A percentile compares a stretch with the other conserved stretches of the same genome.
Conservation (phyloP, 2,329 filamentous ascomycete species). For the Cordyceps fumosorosea region DNA sequence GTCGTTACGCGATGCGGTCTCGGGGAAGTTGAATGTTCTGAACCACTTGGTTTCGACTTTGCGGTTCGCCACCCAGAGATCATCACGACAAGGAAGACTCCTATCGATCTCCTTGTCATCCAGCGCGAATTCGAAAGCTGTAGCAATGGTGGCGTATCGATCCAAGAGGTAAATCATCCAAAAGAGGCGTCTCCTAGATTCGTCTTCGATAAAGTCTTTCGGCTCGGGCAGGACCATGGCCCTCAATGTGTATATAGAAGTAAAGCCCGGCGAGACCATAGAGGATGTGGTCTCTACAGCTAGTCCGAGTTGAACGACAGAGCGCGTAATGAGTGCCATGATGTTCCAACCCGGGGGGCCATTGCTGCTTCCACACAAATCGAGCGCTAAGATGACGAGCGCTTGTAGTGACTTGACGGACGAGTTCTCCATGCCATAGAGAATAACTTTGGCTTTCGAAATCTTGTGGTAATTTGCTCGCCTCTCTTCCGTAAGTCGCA, state of each 20-base stretch:
- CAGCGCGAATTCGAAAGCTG: slow-evolving; percentile 85
- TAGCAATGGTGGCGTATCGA: slow-evolving; percentile 82
- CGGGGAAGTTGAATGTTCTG: slow-evolving; percentile 40
- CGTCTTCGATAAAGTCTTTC: slow-evolving; percentile 82
- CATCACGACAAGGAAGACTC: slow-evolving; percentile 78
- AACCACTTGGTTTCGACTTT: slow-evolving; percentile 84
- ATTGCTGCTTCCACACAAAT: slow-evolving; percentile 80
- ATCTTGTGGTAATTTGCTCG: slow-evolving; percentile 69
- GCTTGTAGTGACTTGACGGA: slow-evolving; percentile 85
- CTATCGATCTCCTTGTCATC: slow-evolving; percentile 87
- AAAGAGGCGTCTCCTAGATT: slow-evolving; percentile 75
- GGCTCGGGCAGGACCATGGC: slow-evolving; percentile 81
- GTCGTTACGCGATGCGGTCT: slow-evolving; percentile 49
- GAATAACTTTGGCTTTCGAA: slow-evolving; percentile 78
- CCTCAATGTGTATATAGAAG: slow-evolving; percentile 82
- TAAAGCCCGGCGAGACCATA: slow-evolving; percentile 68
- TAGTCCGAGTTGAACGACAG: slow-evolving; percentile 80
- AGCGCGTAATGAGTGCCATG: slow-evolving; percentile 79
- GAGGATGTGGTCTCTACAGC: slow-evolving; percentile 77
- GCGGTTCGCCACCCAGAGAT: slow-evolving; percentile 77
- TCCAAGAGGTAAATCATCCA: slow-evolving; percentile 94
- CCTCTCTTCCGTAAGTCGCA: slow-evolving; percentile 64
- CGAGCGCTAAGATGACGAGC: slow-evolving; percentile 77
- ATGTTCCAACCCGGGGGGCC: slow-evolving; percentile 90
- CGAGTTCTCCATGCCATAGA: slow-evolving; percentile 84